phyloP scores from a whole-genome alignment of 208 protist species.

The Leptomonas pyrrhocoris region DNA sequence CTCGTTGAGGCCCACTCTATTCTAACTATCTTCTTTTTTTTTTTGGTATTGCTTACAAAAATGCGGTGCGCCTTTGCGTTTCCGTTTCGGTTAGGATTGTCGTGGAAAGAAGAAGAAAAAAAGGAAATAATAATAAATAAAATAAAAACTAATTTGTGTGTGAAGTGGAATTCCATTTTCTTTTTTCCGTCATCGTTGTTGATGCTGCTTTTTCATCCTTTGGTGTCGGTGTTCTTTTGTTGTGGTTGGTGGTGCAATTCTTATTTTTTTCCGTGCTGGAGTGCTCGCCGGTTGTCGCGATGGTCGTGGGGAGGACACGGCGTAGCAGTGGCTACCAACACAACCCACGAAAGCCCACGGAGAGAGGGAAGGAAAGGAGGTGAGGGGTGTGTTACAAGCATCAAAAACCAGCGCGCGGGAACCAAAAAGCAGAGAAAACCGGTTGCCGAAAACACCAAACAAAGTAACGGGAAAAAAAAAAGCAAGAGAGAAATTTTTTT shows the following conservation, averaged over 20 bases:
- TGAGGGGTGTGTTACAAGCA: too few relatives aligned
- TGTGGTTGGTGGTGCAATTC: not conserved
- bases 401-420: too few relatives aligned
- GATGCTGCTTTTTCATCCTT: not conserved
- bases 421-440: not conserved
- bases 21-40: not conserved
- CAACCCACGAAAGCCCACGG: too few relatives aligned
- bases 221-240: not conserved
- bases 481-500: constrained; percentile 18
- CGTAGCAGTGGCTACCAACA: not conserved
- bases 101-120: not conserved
- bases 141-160: too few relatives aligned
- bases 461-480: constrained; percentile 7
- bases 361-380: too few relatives aligned
- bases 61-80: too few relatives aligned
- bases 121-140: too few relatives aligned
- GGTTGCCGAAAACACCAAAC: not conserved
- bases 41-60: too few relatives aligned
- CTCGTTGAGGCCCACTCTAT: too few relatives aligned
- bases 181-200: not conserved
- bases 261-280: not conserved
- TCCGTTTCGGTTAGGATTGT: not conserved
- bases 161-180: too few relatives aligned
- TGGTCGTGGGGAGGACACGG: not conserved
- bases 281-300: too few relatives aligned